These are phyloP conservation scores for Ceratobasidium sp. DNA, from an alignment of 1,284 basidiomycete genomes.

Conservation along the genomic window DNA sequence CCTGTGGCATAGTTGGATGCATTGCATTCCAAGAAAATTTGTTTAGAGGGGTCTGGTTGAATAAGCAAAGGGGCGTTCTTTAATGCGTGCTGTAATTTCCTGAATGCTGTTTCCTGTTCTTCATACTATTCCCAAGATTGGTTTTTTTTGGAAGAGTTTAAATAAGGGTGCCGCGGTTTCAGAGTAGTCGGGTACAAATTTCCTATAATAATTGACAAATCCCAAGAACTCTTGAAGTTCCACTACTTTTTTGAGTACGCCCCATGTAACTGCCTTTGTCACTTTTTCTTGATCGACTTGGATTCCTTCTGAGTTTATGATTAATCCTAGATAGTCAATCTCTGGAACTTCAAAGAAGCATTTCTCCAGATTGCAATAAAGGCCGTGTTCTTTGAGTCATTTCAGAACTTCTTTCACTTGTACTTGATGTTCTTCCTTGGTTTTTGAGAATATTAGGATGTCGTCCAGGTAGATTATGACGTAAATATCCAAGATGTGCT, in stretches of 20 bases:
- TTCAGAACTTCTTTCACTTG: constrained; percentile 30
- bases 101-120: constrained; percentile 48
- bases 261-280: constrained; percentile 56
- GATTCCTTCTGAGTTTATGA: constrained; percentile 53
- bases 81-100: constrained; percentile 46
- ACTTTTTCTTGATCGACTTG: constrained; percentile 59
- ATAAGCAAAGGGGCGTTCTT: constrained; percentile 3
- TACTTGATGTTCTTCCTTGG: background rate
- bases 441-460: constrained; percentile 38
- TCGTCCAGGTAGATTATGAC: constrained; percentile 43
- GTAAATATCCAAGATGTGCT: constrained; percentile 17
- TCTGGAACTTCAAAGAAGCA: constrained; percentile 48
- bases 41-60: constrained; percentile 23
- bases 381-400: background rate
- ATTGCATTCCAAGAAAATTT: constrained; percentile 15
- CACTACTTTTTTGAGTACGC: constrained; percentile 51
- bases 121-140: constrained; percentile 44
- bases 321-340: constrained; percentile 48
- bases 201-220: constrained; percentile 52
- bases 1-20: too few species aligned
- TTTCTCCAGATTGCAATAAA: constrained; percentile 26
- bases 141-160: constrained; percentile 46
- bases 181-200: constrained; percentile 52
- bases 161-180: constrained; percentile 49
- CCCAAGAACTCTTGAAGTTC: constrained; percentile 54